These are phyloP conservation scores for Suillus alpinus DNA, from an alignment of 768 basidiomycete species.

Conservation along the genomic window DNA sequence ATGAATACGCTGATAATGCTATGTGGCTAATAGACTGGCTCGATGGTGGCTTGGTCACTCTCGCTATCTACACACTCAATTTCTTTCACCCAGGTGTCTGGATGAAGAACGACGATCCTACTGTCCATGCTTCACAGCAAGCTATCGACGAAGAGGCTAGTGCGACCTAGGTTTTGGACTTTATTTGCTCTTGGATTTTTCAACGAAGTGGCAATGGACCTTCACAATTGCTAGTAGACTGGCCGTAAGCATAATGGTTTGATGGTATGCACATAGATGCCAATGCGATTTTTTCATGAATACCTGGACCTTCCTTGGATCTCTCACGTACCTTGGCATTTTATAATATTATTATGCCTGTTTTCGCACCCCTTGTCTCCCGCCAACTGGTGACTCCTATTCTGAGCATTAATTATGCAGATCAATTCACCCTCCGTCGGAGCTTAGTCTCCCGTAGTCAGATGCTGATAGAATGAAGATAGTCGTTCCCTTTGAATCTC, in stretches of 20 bases:
- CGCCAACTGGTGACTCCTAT: background rate
- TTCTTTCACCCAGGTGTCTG: constrained; percentile 44
- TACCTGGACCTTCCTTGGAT: background rate
- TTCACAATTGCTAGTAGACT: background rate
- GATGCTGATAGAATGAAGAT: too few relatives aligned
- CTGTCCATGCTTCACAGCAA: background rate
- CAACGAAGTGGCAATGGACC: background rate
- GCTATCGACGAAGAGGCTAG: background rate
- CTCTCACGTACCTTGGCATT: background rate
- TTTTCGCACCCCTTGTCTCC: background rate
- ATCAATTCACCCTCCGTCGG: background rate
- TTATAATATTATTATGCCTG: background rate
- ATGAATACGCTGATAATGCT: background rate
- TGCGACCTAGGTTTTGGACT: too few relatives aligned
- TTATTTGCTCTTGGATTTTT: background rate
- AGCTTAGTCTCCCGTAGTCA: background rate
- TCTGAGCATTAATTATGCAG: background rate
- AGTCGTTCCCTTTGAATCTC: background rate
- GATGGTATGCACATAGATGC: background rate
- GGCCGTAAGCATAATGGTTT: background rate
- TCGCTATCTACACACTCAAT: constrained; percentile 46
- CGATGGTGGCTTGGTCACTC: constrained; percentile 46
- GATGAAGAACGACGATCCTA: constrained; percentile 11
- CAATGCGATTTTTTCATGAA: background rate
- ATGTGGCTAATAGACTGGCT: constrained; percentile 37